These are phyloP conservation scores for Cyberlindnera suaveolens DNA, from an alignment of 805 yeast species.

Conservation along the genomic window DNA sequence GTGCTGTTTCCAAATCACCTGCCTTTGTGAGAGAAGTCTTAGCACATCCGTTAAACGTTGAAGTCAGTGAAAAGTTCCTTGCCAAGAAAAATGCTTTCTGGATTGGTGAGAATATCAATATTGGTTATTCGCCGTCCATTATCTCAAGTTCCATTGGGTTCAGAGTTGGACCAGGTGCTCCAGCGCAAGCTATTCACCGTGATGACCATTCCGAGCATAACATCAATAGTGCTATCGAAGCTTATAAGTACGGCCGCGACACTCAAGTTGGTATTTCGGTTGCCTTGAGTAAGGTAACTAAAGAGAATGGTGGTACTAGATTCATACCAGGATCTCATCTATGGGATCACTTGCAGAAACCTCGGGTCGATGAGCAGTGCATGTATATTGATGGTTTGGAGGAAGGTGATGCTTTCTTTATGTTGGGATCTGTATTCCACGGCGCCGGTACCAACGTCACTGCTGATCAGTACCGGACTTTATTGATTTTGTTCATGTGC, in stretches of 20 bases:
- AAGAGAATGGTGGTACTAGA: conserved; percentile 27
- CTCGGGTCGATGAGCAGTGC: conserved; percentile 16
- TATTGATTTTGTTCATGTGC: conserved; percentile 25
- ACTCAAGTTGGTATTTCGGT: conserved; percentile 4
- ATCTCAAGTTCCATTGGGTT: conserved; percentile 1
- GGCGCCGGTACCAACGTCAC: conserved; percentile 28
- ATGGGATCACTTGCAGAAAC: conserved; percentile 25
- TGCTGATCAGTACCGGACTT: conserved; percentile 21
- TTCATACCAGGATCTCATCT: conserved; percentile 30
- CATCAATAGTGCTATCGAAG: not conserved
- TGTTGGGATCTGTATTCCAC: conserved; percentile 27
- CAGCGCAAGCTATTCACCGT: not conserved
- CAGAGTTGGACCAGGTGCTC: conserved; percentile 4
- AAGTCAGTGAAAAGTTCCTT: conserved; percentile 2
- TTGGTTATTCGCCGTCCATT: conserved; percentile 1
- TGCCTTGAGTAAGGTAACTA: conserved; percentile 3
- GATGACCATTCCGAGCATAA: conserved; percentile 4
- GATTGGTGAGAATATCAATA: conserved; percentile 1
- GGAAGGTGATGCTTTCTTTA: conserved; percentile 27
- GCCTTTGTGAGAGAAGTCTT: conserved; percentile 1
- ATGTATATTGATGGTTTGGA: conserved; percentile 24
- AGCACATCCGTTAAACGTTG: not conserved
- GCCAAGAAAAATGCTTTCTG: conserved; percentile 4
- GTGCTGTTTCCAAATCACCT: conserved; percentile 1
- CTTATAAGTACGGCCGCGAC: not conserved